Evolutionary conservation across 305 asterid genomes (phyloP), one percentile per base, ranked within the genome.

Genomic region (Plantago lanceolata): DNA sequence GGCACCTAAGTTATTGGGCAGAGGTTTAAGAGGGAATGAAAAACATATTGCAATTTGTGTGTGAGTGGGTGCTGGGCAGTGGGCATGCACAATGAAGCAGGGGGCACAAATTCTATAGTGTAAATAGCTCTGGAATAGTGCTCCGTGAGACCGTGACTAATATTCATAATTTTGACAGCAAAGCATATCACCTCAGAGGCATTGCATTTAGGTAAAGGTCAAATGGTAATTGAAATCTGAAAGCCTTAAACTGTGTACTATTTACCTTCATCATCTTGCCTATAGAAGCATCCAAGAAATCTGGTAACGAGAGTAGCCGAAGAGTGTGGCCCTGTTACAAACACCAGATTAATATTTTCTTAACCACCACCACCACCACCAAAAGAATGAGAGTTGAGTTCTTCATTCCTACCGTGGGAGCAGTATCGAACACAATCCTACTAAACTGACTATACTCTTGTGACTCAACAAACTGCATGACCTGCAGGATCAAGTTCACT

Each of bases 401-500:
- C 59, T 84, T 78, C 12, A 40, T 12, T 26, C 63, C 40, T 72
- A 90, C 97, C 64, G 96, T 90, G 37, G 97, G 97, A 59, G 97
- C 97, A 0, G 96, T 90, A 68, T 90, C 90, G 65, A 90, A 90
- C 73, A 90, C 94, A 66, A 87, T 82, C 20, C 96, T 87, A 6
- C 84, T 85, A 74, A 83, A 90, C 79, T 66, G 79, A 66, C 61
- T 79, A 64, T 83, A 85, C 74, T 87, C 87, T 54, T 78, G 79
- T 15, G 92, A 85, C 62, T 87, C 97, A 65, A 90, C 83, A 63
- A 90, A 83, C 76, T 90, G 82, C 63, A 90, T 76, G 61, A 90
- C 92, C 94, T 90, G 79, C 43, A 76, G 76, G 61, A 73, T 44
- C 57, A 68, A 40, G 45, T 40, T 40, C 47, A 40, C 4, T 37